Conservation (phyloP, 805 yeast genomes). For the Candida nanaspora region DNA sequence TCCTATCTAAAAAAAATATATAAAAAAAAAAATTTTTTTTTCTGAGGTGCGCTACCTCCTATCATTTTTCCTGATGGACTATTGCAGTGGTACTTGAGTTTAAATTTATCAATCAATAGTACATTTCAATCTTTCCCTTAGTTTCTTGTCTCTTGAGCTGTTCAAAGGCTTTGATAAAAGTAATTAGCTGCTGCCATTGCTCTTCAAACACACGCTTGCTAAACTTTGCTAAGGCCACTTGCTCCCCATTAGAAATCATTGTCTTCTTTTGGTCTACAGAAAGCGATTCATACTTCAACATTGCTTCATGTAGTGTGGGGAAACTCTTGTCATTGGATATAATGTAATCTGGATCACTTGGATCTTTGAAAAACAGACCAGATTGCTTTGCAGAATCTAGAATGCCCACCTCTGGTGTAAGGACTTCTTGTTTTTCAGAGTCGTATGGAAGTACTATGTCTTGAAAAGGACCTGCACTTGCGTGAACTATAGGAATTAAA, state of each 20-base stretch:
- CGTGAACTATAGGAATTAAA: constrained; percentile 82
- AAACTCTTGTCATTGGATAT: constrained; percentile 17
- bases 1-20: no score
- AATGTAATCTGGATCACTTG: constrained; percentile 62
- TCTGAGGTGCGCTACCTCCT: background rate
- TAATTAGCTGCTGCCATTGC: constrained; percentile 15
- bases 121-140: constrained; percentile 23
- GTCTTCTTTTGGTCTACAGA: constrained; percentile 5
- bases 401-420: background rate
- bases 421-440: constrained; percentile 11
- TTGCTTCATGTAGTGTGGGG: constrained; percentile 42
- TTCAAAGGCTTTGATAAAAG: constrained; percentile 12
- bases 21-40: no score
- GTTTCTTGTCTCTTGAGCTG: constrained; percentile 9
- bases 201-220: constrained; percentile 16
- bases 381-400: constrained; percentile 22
- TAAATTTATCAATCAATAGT: no score
- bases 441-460: constrained; percentile 73
- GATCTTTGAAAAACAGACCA: constrained; percentile 76
- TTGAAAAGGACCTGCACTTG: constrained; percentile 88
- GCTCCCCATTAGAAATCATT: constrained; percentile 15
- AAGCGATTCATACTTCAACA: constrained; percentile 27
- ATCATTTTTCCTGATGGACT: background rate
- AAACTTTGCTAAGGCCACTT: constrained; percentile 19
- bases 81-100: background rate